Conservation (phyloP, 768 basidiomycete species). For the Auricularia auricula-judae region DNA sequence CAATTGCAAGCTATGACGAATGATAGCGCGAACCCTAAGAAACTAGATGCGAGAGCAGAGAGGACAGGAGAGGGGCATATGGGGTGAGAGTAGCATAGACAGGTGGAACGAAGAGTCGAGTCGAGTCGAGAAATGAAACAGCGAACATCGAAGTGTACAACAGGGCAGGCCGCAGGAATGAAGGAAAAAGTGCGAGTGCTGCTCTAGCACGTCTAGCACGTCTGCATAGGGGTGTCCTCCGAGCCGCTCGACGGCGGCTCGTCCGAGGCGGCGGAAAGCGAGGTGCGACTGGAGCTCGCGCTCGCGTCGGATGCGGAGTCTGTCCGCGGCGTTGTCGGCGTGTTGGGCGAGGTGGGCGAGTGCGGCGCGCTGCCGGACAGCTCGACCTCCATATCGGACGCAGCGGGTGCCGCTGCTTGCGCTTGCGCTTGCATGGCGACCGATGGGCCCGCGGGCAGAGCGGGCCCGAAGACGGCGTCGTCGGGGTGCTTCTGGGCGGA, state of each 20-base stretch:
- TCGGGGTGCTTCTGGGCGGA: not conserved
- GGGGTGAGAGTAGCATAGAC: too few relatives aligned
- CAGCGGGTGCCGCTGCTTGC: not conserved
- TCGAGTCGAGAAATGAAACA: too few relatives aligned
- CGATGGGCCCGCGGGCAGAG: not conserved
- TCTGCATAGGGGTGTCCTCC: not conserved
- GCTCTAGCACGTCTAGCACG: not conserved
- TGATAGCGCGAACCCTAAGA: too few relatives aligned
- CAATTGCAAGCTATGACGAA: too few relatives aligned
- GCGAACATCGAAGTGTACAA: too few relatives aligned
- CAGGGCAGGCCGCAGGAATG: too few relatives aligned
- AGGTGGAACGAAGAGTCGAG: too few relatives aligned
- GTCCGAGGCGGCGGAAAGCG: not conserved
- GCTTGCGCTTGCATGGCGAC: not conserved
- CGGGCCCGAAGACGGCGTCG: not conserved
- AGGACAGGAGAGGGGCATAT: too few relatives aligned
- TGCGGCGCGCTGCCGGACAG: too few relatives aligned
- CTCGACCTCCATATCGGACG: not conserved
- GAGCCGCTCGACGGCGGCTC: not conserved
- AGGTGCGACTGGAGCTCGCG: not conserved
- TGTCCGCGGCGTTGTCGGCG: too few relatives aligned
- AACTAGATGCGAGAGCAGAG: too few relatives aligned
- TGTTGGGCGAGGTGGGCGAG: too few relatives aligned
- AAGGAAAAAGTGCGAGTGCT: not conserved
- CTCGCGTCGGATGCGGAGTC: not conserved